Evolutionary conservation across 345 rosid genomes (phyloP).

Genomic region (Triadica sebifera): DNA sequence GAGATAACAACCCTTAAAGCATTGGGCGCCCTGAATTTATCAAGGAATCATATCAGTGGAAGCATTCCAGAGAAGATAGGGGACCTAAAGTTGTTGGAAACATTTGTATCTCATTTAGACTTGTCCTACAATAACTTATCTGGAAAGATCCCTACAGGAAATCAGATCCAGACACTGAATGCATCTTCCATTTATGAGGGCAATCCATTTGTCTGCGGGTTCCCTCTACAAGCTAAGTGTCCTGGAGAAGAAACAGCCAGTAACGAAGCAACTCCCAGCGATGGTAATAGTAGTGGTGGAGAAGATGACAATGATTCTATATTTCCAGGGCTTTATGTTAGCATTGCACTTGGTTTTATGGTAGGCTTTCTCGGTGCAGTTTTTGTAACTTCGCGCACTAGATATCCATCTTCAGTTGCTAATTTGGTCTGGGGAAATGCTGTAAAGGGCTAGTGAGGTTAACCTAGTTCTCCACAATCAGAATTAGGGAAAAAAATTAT

Average conservation of each 20-base stretch:
- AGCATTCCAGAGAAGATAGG: conserved; percentile 15
- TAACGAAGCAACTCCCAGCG: too few relatives aligned
- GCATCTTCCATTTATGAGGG: conserved; percentile 27
- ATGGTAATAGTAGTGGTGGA: background rate
- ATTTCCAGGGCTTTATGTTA: background rate
- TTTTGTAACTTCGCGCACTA: background rate
- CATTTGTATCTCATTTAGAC: conserved; percentile 21
- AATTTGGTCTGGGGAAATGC: too few relatives aligned
- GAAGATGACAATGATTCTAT: background rate
- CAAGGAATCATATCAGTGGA: conserved; percentile 17
- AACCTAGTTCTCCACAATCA: too few relatives aligned
- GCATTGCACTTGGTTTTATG: conserved; percentile 7
- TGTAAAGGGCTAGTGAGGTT: too few relatives aligned
- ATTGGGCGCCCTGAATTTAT: conserved; percentile 9
- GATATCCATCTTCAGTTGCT: background rate
- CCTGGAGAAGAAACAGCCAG: conserved; percentile 2
- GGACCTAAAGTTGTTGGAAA: conserved; percentile 15
- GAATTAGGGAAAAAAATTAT: too few relatives aligned
- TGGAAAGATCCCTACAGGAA: conserved; percentile 28
- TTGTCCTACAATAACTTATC: conserved; percentile 29
- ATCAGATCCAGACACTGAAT: conserved; percentile 22
- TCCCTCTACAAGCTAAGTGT: conserved; percentile 10
- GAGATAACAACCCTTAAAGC: conserved; percentile 16
- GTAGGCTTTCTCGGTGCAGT: conserved; percentile 5
- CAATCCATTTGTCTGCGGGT: conserved; percentile 18